Evolutionary conservation across 495 filamentous ascomycete genomes (phyloP), one percentile per base, ranked within the genome.

Genomic region (Letharia columbiana): DNA sequence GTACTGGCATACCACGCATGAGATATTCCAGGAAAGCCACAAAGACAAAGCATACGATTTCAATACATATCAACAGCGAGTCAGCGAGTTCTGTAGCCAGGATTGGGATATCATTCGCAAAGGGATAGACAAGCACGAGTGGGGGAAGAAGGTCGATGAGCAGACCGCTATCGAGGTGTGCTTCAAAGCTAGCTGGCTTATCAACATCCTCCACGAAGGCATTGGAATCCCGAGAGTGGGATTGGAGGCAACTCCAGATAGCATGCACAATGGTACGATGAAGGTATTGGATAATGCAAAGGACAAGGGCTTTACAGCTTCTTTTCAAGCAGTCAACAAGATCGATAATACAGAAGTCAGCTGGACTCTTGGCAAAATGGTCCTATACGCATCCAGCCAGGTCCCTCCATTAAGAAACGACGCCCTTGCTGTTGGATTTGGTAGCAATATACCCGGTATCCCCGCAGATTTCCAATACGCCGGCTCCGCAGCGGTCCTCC

Each of bases 1-100:
- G 73, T 99, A 96, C 73, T 99, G 94, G 94, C 94, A 99, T 77
- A 96, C 93, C 0, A 99, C 94, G 0, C 93, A 97, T 71, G 91
- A 95, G 60, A 86, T 97, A 1, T 97, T 98, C 71, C 89, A 91
- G 67, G 86, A 86, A 73, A 86, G 85, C 39, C 82, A 89, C 71
- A 88, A 88, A 62, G 89, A 95, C 68, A 90, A 89, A 69, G 85
- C 89, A 0, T 98, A 98, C 75, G 94, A 98, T 69, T 94, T 96
- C 69, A 83, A 88, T 44, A 91, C 89, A 0, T 99, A 97, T 71
- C 93, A 97, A 69, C 78, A 88, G 66, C 84, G 88, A 37, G 95
- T 99, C 7, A 81, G 86, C 65, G 83, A 89, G 9, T 97, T 94
- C 69, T 99, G 94, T 73, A 86, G 84, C 28, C 87, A 89, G 71